phyloP scores from a whole-genome alignment of 192 early-diverging fungal genomes.

The Podila horticola region DNA sequence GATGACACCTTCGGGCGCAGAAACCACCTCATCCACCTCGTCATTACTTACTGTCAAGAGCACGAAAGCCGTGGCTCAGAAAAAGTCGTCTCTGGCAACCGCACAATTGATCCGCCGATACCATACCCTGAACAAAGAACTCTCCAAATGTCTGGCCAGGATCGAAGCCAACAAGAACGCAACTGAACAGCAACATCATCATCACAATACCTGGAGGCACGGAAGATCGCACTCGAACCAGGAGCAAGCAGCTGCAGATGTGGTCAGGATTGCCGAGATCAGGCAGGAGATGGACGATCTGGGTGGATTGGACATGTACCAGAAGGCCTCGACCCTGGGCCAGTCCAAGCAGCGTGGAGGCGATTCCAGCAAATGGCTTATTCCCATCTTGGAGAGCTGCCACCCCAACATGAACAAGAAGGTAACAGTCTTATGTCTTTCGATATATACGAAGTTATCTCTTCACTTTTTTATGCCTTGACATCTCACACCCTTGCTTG shows the following conservation, averaged over 20 bases:
- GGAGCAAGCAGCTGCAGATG: slow-evolving; percentile 18
- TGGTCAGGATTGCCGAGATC: slow-evolving; percentile 46
- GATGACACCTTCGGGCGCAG: slow-evolving; percentile 27
- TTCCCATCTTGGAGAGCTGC: slow-evolving; percentile 61
- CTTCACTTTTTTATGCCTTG: background rate
- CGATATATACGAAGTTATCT: background rate
- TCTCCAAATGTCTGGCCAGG: slow-evolving; percentile 59
- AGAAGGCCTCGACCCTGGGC: slow-evolving; percentile 82
- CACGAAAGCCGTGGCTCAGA: slow-evolving; percentile 37
- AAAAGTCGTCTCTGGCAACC: slow-evolving; percentile 70
- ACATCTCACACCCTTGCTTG: too few relatives aligned
- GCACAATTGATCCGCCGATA: slow-evolving; percentile 79
- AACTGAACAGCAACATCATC: background rate
- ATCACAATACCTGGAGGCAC: slow-evolving; percentile 1
- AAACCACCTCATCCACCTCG: slow-evolving; percentile 37
- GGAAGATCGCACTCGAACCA: background rate
- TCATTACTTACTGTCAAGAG: slow-evolving; percentile 35
- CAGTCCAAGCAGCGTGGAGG: slow-evolving; percentile 85
- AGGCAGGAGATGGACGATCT: slow-evolving; percentile 68
- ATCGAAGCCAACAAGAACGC: slow-evolving; percentile 15
- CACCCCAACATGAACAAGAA: slow-evolving; percentile 39
- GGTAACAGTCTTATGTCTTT: background rate
- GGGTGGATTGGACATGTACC: slow-evolving; percentile 91
- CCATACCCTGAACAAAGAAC: slow-evolving; percentile 84
- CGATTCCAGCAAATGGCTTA: slow-evolving; percentile 85